phyloP scores from a whole-genome alignment of 768 basidiomycete species.

The Russula compacta region DNA sequence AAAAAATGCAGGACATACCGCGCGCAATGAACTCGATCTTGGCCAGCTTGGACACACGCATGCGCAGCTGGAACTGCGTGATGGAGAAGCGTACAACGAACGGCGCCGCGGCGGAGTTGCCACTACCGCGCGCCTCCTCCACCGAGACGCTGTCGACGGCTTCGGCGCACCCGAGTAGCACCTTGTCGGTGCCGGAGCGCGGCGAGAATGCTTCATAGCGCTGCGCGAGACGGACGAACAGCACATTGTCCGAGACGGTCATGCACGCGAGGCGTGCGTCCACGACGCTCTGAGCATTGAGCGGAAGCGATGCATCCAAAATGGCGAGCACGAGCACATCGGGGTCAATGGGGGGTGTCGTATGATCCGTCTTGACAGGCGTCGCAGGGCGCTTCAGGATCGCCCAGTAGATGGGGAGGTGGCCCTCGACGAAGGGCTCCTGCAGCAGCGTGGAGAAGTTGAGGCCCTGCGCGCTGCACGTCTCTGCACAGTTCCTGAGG shows the following conservation, averaged over 20 bases:
- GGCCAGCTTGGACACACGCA: conserved; percentile 52
- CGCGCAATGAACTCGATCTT: conserved; percentile 62
- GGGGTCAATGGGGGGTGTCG: conserved; percentile 1
- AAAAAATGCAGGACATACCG: conserved; percentile 27
- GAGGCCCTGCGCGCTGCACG: conserved; percentile 42
- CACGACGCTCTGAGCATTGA: conserved; percentile 35
- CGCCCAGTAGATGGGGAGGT: conserved; percentile 66
- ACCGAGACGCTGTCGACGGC: conserved; percentile 43
- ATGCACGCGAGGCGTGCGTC: conserved; percentile 65
- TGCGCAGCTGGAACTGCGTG: conserved; percentile 59
- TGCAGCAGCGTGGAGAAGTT: conserved; percentile 50
- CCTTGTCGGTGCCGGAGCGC: conserved; percentile 43
- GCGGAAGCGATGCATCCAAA: conserved; percentile 42
- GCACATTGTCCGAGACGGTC: conserved; percentile 46
- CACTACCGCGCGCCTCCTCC: conserved; percentile 40
- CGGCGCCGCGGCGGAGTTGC: conserved; percentile 27
- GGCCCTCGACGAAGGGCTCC: conserved; percentile 52
- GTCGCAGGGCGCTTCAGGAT: conserved; percentile 45
- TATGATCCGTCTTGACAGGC: background rate
- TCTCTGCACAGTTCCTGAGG: conserved; percentile 54
- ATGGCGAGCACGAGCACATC: conserved; percentile 38
- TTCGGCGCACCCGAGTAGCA: conserved; percentile 26
- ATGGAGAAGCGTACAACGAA: conserved; percentile 48
- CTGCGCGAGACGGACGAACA: conserved; percentile 50
- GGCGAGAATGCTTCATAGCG: conserved; percentile 40